Base-by-base conservation (phyloP, 2,329 filamentous ascomycete species). In the Penicillium decumbens region DNA sequence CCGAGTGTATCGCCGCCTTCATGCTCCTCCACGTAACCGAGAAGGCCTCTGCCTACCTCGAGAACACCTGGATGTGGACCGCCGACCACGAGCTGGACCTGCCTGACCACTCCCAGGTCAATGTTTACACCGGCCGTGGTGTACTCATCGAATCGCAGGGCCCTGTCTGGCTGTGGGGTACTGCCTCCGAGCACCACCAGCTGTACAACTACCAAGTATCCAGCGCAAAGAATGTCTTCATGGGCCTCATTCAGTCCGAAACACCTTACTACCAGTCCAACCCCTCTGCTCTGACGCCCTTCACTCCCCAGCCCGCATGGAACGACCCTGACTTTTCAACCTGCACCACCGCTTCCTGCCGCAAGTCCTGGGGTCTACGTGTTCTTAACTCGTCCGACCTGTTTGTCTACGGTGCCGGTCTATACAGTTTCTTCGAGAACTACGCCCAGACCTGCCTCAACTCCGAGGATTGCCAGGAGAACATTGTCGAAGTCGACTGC, bases 41-140 rank as follows among this genome's bases (percentile, higher is more conserved):
- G 54, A 63, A 70, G 32, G 77, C 77, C 15, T 85, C 82, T 32
- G 81, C 82, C 40, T 95, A 95, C 73, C 75, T 95, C 39, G 91
- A 96, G 76, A 95, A 95, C 74, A 83, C 79, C 41, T 95, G 89
- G 88, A 85, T 88, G 70, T 95, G 90, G 89, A 86, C 89, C 41
- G 83, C 90, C 2, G 90, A 95, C 68, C 90, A 95, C 75, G 88
- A 95, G 66, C 84, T 95, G 23, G 91, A 95, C 67, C 78, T 83
- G 10, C 56, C 71, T 7, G 84, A 86, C 63, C 81, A 88, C 68
- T 82, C 74, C 51, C 81, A 84, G 64, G 81, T 83, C 60, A 79
- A 85, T 66, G 83, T 95, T 64, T 95, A 87, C 80, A 95, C 88
- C 67, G 89, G 89, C 41, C 88, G 90, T 54, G 91, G 89, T 61